These are phyloP conservation scores for Datura wrightii DNA, from an alignment of 257 asterid species.

Conservation along the genomic window DNA sequence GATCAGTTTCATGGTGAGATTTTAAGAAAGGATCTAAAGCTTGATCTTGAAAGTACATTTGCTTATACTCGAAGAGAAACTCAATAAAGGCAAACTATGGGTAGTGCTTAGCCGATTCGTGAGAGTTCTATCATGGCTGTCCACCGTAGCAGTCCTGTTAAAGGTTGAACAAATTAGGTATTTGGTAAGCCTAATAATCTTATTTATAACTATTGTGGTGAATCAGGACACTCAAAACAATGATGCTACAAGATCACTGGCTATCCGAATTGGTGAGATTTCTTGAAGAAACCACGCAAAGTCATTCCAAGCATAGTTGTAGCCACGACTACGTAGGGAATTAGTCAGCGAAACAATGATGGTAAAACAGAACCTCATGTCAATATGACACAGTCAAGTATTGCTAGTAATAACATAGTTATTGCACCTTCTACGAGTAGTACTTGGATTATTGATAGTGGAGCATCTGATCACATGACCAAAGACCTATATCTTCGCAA, in stretches of 20 bases:
- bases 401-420: background rate
- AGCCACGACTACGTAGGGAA: background rate
- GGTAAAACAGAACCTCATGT: background rate
- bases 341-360: background rate
- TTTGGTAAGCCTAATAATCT: background rate
- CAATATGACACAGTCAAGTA: background rate
- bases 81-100: background rate
- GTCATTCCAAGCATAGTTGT: background rate
- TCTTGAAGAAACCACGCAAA: background rate
- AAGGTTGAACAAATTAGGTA: background rate
- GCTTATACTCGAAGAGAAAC: background rate
- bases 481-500: background rate
- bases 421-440: background rate
- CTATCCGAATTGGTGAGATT: background rate
- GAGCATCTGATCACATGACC: background rate
- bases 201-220: background rate
- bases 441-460: background rate
- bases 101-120: background rate
- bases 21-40: background rate
- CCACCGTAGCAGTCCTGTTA: background rate
- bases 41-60: slow-evolving; percentile 19
- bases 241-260: background rate
- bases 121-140: background rate
- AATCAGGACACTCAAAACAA: background rate
- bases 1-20: background rate